Base-by-base conservation (phyloP, 768 basidiomycete species). In the Russula olivacea region DNA sequence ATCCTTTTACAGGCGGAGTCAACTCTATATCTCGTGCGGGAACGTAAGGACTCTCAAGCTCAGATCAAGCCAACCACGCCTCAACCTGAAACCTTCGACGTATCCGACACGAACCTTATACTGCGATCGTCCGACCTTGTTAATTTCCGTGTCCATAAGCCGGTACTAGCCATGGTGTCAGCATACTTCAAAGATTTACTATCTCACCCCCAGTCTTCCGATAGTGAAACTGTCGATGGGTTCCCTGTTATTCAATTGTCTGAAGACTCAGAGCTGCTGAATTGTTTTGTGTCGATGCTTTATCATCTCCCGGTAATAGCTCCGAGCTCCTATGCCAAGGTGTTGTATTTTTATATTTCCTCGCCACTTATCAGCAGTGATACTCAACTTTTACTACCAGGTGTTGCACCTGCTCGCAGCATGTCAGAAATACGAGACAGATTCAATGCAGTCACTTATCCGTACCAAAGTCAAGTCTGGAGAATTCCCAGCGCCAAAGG, bases 101-200 rank as follows among this genome's bases (percentile, higher is more conserved):
- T 25, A 2, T 9, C 32, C 2, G 55, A 57, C 4, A n/a, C 58
- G 40, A 54, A 55, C 17, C 6, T 58, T 10, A 30, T 59, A 19
- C 21, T 64, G 3, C 52, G 51, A 30, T 64, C 63, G 2, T 64
- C 45, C 9, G 63, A 60, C 15, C 21, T 25, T 21, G 15, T 38
- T 6, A 23, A 59, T 10, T 67, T 61, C 50, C 58, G 55, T 17
- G 49, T 61, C 15, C 59, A 66, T 50, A 67, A 67, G 34, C n/a
- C 53, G 0, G 45, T 49, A 48, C 15, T 67, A 5, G 23, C 48
- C 30, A n/a, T 23, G 1, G 38, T 59, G 7, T 67, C 66, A 1
- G 51, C 34, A 17, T 32, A 61, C 21, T 67, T 67, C 40, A 40
- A 19, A 3, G 64, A 59, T 59, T 32, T 67, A 59, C 40, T 67